Evolutionary conservation across 83 land plant genomes (phyloP), one percentile per base, ranked within the genome.

Genomic region (Picea engelmannii): DNA sequence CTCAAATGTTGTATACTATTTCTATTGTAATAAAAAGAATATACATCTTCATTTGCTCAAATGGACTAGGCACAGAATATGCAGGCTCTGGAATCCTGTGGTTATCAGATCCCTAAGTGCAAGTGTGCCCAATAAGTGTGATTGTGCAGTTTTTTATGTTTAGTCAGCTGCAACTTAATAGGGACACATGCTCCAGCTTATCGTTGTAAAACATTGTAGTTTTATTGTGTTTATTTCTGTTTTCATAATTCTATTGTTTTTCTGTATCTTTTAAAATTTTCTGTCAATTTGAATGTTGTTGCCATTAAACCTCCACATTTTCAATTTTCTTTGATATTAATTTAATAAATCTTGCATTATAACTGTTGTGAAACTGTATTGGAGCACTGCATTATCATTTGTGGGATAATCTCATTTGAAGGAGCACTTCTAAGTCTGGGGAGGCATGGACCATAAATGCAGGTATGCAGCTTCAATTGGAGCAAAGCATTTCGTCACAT

Each of bases 391-490:
- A 11, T 55, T 55, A 55, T 55, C 58, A 55, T 55, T 55, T 55
- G 58, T 55, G 13, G 12, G 58, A 55, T 11, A 12, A 12, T 55
- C 58, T 55, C 58, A 55, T n/a, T 55, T 55, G 58, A 55, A 55
- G 58, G 58, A 55, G 58, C 15, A 55, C 58, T 55, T 55, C n/a
- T 78, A 60, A 78, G 27, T 24, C 27, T 16, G 25, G 58, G 18
- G 25, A 24, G 25, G 23, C 35, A 25, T 31, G 80, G 66, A 3
- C 24, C 24, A 20, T 63, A 27, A 59, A 59, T 83, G 65, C 87
- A 87, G 89, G 61, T 89, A 89, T 76, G 87, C 91, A 47, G 79
- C 87, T 40, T 80, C 87, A 5, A 89, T 89, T 60, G 91, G 90
- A 82, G 91, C 91, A 49, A 87, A 62, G 40, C 84, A 88, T 84